Percentiles rank a stretch among this genome's conserved stretches.
These are phyloP conservation scores for Solanum clarkiae DNA, from an alignment of 257 asterid species.

Conservation along the genomic window DNA sequence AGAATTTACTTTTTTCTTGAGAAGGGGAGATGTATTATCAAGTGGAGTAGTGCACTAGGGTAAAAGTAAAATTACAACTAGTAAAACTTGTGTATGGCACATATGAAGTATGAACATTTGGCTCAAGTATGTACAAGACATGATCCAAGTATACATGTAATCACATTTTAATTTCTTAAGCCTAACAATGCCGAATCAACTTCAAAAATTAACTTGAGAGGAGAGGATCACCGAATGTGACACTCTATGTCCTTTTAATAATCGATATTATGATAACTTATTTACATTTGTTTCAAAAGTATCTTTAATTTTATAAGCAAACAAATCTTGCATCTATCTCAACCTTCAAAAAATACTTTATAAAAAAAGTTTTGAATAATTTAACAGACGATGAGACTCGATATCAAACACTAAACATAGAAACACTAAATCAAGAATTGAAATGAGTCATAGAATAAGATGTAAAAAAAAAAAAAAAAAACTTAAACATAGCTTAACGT, in stretches of 20 bases:
- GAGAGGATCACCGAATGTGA: neutral
- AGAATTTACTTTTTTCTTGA: neutral
- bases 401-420: neutral
- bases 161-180: neutral
- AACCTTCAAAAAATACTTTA: fast-evolving
- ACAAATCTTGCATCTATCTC: neutral
- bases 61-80: neutral
- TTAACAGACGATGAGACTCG: neutral
- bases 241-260: neutral
- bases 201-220: neutral
- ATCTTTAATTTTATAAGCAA: neutral
- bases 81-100: neutral
- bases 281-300: neutral
- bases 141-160: neutral
- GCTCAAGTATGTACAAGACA: neutral
- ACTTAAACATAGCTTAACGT: neutral
- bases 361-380: neutral
- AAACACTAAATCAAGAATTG: neutral
- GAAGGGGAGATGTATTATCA: neutral
- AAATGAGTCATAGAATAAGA: fast-evolving
- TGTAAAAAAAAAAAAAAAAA: neutral
- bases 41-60: neutral
- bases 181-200: neutral
- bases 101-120: neutral
- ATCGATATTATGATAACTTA: neutral